Evolutionary conservation across 164 flowering plant genomes (phyloP), one percentile per base, ranked within the genome.

Genomic region (Tinospora cordifolia): DNA sequence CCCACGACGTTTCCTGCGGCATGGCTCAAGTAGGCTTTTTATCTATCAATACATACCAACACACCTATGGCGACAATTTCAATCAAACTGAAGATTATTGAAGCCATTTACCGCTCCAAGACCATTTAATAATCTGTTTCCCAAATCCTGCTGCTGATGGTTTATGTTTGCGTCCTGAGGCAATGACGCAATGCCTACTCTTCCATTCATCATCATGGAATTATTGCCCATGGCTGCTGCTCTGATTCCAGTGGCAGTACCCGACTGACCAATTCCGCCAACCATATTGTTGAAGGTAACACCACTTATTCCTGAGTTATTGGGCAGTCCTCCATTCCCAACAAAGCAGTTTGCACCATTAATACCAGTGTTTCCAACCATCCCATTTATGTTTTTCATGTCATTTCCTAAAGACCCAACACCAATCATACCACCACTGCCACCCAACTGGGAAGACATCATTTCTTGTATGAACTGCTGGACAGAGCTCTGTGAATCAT

Each of bases 391-490:
- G 78, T 69, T 84, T 73, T 91, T 90, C 77, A 80, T 75, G 59
- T 90, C 98, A 76, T 78, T 87, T 12, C 86, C 90, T 62, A 83
- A 17, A n/a, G 88, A 70, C 49, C 87, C 84, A 44, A 75, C 77
- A 67, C 83, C 84, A 30, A 79, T 81, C 83, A 87, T 79, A 44
- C 84, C 79, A 75, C 86, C 86, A 8, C 84, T 79, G 38, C 86
- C 89, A 73, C 78, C 84, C n/a, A 81, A 71, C 71, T 90, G 93
- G 57, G 83, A 81, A 2, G 91, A 79, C 87, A 92, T 83, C 84
- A 90, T 86, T 24, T 88, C 93, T 15, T 91, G 92, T 64, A 95
- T 70, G 54, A 95, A 85, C 76, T 92, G 92, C 81, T 92, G 96
- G 25, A 95, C 96, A 21, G 97, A 90, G 70, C 93, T 91, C 73